Conservation (phyloP, 1,284 basidiomycete genomes). For the Ceratobasidium sp. region DNA sequence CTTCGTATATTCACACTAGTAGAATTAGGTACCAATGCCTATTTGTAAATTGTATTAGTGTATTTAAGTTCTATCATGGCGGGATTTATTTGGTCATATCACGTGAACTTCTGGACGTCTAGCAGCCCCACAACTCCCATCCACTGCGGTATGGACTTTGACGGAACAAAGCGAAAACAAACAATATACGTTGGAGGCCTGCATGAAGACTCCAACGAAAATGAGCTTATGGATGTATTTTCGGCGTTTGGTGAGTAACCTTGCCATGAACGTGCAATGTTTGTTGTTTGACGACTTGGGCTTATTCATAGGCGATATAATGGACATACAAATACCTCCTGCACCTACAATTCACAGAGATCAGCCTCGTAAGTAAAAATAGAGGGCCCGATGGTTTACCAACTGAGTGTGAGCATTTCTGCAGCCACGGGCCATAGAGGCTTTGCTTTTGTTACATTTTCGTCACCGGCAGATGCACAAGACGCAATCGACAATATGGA, state of each 20-base stretch:
- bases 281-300: conserved; percentile 22
- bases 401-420: conserved; percentile 46
- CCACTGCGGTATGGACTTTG: conserved; percentile 53
- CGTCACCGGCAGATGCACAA: conserved; percentile 80
- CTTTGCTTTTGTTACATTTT: conserved; percentile 84
- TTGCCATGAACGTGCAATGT: conserved; percentile 19
- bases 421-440: conserved; percentile 82
- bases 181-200: conserved; percentile 84
- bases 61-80: too few species aligned
- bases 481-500: conserved; percentile 93
- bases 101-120: conserved; percentile 23
- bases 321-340: conserved; percentile 83
- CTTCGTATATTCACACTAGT: background rate
- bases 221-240: conserved; percentile 75
- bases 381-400: conserved; percentile 40
- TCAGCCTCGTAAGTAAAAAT: conserved; percentile 39
- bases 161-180: conserved; percentile 84
- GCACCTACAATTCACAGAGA: conserved; percentile 70
- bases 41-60: too few species aligned
- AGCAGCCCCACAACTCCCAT: background rate
- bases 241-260: conserved; percentile 78
- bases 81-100: conserved; percentile 27
- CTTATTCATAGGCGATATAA: conserved; percentile 74
- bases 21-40: too few species aligned
- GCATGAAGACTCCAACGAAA: conserved; percentile 80